A percentile compares a stretch with the other conserved stretches of the same genome.
These are phyloP conservation scores for Epichloe uncinata DNA, from an alignment of 2,329 filamentous ascomycete species.

Conservation along the genomic window DNA sequence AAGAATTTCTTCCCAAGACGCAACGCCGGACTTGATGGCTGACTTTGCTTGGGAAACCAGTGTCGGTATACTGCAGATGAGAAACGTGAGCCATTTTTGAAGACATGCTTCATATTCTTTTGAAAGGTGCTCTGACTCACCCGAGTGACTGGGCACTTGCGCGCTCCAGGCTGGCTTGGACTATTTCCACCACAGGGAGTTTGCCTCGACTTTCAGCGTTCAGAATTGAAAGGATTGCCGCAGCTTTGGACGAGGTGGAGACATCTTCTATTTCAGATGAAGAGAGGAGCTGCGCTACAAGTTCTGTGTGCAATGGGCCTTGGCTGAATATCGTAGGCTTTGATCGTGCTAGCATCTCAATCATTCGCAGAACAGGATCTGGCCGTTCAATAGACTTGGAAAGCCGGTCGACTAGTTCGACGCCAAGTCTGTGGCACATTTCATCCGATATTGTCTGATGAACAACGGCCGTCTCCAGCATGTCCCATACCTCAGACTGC, in stretches of 20 bases:
- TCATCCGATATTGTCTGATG: conserved; percentile 27
- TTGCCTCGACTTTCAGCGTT: conserved; percentile 29
- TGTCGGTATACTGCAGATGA: conserved; percentile 32
- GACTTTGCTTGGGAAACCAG: conserved; percentile 33
- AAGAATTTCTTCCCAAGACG: conserved; percentile 36
- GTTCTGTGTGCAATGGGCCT: conserved; percentile 31
- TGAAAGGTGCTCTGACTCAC: conserved; percentile 23
- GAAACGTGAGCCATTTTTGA: not conserved
- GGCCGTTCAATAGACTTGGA: conserved; percentile 16
- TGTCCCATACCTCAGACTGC: conserved; percentile 23
- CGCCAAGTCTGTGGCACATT: conserved; percentile 20
- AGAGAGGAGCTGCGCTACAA: conserved; percentile 40
- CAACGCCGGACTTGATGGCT: conserved; percentile 15
- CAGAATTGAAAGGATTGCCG: conserved; percentile 30
- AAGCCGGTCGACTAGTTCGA: conserved; percentile 22
- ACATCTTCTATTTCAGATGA: conserved; percentile 36
- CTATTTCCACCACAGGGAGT: conserved; percentile 34
- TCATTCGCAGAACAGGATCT: conserved; percentile 25
- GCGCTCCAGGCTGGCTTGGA: conserved; percentile 41
- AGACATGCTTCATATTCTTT: not conserved
- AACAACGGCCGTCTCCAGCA: conserved; percentile 35
- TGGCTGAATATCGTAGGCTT: conserved; percentile 30
- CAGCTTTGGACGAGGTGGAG: conserved; percentile 26
- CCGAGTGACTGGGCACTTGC: conserved; percentile 35
- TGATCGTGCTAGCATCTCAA: conserved; percentile 35